Conservation (phyloP, 2,329 filamentous ascomycete species). For the Exserohilum turcica region DNA sequence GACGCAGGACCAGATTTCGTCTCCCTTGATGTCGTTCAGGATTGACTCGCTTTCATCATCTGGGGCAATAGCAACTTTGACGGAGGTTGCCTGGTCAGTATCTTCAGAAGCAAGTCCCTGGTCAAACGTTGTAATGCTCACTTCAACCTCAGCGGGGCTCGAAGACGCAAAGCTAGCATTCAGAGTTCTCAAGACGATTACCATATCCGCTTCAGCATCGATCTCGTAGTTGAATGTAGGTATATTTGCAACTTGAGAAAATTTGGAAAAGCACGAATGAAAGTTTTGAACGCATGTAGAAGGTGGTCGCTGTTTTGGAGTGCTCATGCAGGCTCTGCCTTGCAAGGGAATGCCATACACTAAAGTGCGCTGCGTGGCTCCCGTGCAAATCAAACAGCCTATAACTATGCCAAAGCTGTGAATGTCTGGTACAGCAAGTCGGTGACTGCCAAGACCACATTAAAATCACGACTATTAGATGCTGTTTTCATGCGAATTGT, state of each 20-base stretch:
- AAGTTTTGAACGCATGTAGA: not conserved
- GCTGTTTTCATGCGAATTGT: not conserved
- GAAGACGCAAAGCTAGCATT: not conserved
- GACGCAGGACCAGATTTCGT: constrained; percentile 9
- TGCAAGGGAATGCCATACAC: not conserved
- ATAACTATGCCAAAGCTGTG: not conserved
- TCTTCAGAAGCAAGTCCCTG: not conserved
- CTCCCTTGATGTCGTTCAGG: constrained; percentile 1
- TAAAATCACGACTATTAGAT: not conserved
- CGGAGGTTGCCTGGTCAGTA: not conserved
- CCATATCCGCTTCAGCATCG: not conserved
- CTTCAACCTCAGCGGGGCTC: not conserved
- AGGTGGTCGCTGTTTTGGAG: not conserved
- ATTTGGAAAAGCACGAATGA: not conserved
- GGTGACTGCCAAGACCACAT: not conserved
- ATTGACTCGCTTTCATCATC: constrained; percentile 1
- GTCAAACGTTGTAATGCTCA: not conserved
- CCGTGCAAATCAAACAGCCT: not conserved
- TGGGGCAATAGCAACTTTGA: not conserved
- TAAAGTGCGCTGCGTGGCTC: not conserved
- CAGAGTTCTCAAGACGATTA: not conserved
- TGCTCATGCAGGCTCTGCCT: not conserved
- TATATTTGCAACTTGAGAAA: not conserved
- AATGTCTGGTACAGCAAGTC: not conserved
- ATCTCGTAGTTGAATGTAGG: not conserved